Evolutionary conservation across 2,329 filamentous ascomycete species (phyloP), one percentile per base, ranked within the genome.

Genomic region (Samsoniella hepiali): DNA sequence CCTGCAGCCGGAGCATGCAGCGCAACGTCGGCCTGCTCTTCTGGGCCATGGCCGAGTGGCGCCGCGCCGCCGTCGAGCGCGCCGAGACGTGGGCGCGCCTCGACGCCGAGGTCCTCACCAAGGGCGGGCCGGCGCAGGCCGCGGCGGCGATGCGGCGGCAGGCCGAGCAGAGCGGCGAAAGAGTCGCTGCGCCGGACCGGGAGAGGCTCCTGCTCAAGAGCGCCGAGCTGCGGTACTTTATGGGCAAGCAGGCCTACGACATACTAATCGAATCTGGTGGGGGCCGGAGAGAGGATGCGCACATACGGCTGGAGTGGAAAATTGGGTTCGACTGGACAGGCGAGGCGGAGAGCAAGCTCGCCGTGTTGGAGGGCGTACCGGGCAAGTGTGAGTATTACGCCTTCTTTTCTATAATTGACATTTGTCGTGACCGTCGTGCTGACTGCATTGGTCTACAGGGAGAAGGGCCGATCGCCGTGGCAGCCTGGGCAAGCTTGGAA

Each of bases 321-420:
- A 86, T 90, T 50, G 74, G 75, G 2, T 90, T 91, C 69, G 88
- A 91, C 72, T 91, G 88, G 88, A 88, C 88, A 0, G 89, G 89
- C 6, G 89, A 91, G 70, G 88, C 86, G 5, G 82, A 83, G 69
- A 90, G 83, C 67, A 77, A 78, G 51, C 74, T 91, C 17, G 76
- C 75, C 5, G 77, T 88, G 11, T 71, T 84, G 65, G 76, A 86
- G 2, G 82, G 83, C 5, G 76, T 87, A 47, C 88, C 88, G 0
- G 79, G 77, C 8, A 84, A 83, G 71, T 91, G 88, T 91, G 74
- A 82, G 87, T 83, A 6, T 5, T 29, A 5, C 7, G 1, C 11
- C 31, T 27, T 5, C 5, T 9, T 38, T n/a, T 13, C 9, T 29
- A 17, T 44, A 4, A 7, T 17, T 10, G 40, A 5, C 40, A 4